These are phyloP conservation scores for Erythrobasidium hasegawianum DNA, from an alignment of 1,284 basidiomycete genomes.

Conservation along the genomic window DNA sequence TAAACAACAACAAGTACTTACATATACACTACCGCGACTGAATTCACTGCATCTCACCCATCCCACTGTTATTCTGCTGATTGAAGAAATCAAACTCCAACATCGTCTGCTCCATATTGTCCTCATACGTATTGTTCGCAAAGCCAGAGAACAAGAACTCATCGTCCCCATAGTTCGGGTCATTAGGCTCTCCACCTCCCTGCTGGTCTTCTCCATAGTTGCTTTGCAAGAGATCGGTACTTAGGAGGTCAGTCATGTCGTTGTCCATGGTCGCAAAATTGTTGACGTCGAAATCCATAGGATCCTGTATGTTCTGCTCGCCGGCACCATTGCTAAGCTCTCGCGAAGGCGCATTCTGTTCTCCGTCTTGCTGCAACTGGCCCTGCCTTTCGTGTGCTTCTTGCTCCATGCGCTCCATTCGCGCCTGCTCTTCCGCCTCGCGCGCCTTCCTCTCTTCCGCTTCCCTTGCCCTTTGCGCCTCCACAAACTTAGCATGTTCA, in stretches of 20 bases:
- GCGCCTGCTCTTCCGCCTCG: conserved; percentile 1
- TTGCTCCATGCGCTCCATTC: conserved; percentile 2
- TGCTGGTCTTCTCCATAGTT: not conserved
- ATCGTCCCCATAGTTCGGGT: not conserved
- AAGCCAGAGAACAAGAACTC: not conserved
- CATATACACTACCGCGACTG: too few relatives aligned
- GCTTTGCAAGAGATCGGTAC: too few relatives aligned
- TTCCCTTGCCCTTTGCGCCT: conserved; percentile 2
- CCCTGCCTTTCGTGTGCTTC: not conserved
- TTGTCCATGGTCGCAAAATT: too few relatives aligned
- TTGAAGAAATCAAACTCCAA: not conserved
- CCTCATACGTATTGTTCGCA: not conserved
- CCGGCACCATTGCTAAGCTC: not conserved
- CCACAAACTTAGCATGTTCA: not conserved
- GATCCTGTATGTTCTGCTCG: not conserved
- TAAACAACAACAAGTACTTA: too few relatives aligned
- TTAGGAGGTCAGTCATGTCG: too few relatives aligned
- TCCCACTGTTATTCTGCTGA: not conserved
- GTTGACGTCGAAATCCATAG: too few relatives aligned
- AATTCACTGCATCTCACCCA: too few relatives aligned
- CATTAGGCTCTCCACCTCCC: not conserved
- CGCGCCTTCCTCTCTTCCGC: conserved; percentile 15
- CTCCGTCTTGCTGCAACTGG: not conserved
- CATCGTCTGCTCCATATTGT: conserved; percentile 5
- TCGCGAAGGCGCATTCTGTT: not conserved